These are phyloP conservation scores for Verticillium albo-atrum DNA, from an alignment of 2,329 filamentous ascomycete genomes.

Conservation along the genomic window DNA sequence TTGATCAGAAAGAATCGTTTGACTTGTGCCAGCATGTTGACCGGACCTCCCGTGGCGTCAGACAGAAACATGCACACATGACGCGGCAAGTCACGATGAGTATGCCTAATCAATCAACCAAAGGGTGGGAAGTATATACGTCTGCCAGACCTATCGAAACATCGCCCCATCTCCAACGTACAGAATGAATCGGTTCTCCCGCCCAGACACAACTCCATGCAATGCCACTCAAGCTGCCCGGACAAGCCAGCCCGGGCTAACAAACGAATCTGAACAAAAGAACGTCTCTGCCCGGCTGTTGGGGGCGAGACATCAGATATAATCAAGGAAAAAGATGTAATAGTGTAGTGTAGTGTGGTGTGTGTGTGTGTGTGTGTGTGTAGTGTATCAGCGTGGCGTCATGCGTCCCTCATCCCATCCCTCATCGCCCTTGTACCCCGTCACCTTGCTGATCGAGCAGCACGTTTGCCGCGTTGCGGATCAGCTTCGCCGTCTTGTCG, in stretches of 20 bases:
- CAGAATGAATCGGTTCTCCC: not conserved
- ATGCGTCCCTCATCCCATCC: not conserved
- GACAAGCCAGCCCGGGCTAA: not conserved
- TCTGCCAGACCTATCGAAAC: not conserved
- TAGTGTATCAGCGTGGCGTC: not conserved
- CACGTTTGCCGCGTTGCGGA: slow-evolving; percentile 53
- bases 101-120: not conserved
- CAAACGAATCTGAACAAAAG: not conserved
- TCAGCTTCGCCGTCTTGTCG: slow-evolving; percentile 64
- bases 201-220: not conserved
- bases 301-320: not conserved
- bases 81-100: too few relatives aligned
- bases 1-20: not conserved
- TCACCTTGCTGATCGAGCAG: slow-evolving; percentile 12
- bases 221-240: not conserved
- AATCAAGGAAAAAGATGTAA: not conserved
- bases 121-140: not conserved
- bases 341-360: not conserved
- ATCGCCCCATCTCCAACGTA: not conserved
- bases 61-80: too few relatives aligned
- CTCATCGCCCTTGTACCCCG: not conserved
- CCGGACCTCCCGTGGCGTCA: too few relatives aligned
- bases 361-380: not conserved
- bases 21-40: not conserved
- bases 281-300: not conserved